Percentiles rank a stretch among this genome's conserved stretches.
Evolutionary conservation across 352 stramenopile species (phyloP).

Genomic region (Thalassiosira hispida): DNA sequence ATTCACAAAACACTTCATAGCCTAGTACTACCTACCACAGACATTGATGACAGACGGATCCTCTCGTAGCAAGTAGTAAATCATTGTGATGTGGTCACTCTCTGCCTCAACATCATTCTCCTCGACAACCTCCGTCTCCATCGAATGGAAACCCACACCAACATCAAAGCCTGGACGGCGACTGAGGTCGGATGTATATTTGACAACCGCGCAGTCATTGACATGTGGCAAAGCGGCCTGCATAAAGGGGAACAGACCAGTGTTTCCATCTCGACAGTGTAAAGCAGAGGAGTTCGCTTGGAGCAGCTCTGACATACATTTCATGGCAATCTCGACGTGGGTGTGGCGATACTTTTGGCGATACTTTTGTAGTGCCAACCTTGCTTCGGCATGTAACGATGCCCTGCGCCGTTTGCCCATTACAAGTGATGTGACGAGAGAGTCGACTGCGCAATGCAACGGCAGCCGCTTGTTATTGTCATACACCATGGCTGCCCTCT

Average conservation of each 20-base stretch:
- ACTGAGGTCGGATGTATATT: conserved; percentile 46
- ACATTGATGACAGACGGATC: conserved; percentile 40
- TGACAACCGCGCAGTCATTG: conserved; percentile 18
- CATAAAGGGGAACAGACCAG: conserved; percentile 68
- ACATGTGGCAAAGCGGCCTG: conserved; percentile 56
- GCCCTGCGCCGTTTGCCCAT: conserved; percentile 44
- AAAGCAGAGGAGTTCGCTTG: conserved; percentile 60
- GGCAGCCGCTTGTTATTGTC: conserved; percentile 56
- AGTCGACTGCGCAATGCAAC: conserved; percentile 71
- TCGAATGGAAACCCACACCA: conserved; percentile 26
- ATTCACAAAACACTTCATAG: no score
- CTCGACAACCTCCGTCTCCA: conserved; percentile 39
- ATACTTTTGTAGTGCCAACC: conserved; percentile 35
- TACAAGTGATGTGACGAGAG: conserved; percentile 55
- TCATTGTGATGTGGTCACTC: conserved; percentile 38
- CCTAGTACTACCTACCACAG: no score
- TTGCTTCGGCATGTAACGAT: conserved; percentile 43
- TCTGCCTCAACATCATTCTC: conserved; percentile 38
- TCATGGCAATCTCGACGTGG: conserved; percentile 41
- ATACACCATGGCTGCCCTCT: conserved; percentile 15
- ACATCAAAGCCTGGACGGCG: conserved; percentile 37
- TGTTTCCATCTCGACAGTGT: conserved; percentile 56
- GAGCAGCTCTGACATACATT: conserved; percentile 58
- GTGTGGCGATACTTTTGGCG: conserved; percentile 6
- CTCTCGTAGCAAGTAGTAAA: conserved; percentile 52